Evolutionary conservation across 495 filamentous ascomycete genomes (phyloP).

Genomic region (Xylaria telfairii): DNA sequence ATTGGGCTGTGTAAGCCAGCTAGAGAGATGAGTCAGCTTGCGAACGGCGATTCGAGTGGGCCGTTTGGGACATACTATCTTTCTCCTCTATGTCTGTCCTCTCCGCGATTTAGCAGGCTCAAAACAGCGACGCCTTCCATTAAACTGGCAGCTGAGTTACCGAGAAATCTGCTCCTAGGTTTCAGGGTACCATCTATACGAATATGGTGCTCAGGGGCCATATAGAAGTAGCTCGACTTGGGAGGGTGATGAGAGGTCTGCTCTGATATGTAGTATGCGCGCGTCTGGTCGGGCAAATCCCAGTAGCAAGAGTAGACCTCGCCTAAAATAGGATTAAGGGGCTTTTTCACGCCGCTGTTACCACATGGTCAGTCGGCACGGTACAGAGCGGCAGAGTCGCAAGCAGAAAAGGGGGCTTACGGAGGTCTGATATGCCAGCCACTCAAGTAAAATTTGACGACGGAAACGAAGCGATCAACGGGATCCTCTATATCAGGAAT

Average conservation of each 20-base stretch:
- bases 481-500: slow-evolving; percentile 91
- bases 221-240: slow-evolving; percentile 99
- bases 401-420: slow-evolving; percentile 53
- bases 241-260: slow-evolving; percentile 98
- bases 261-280: slow-evolving; percentile 94
- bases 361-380: slow-evolving; percentile 31
- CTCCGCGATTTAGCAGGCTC: slow-evolving; percentile 77
- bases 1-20: slow-evolving; percentile 86
- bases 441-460: slow-evolving; percentile 96
- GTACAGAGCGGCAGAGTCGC: not conserved
- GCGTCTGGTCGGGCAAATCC: slow-evolving; percentile 86
- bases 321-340: slow-evolving; percentile 94
- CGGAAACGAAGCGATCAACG: slow-evolving; percentile 85
- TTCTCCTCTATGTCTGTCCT: slow-evolving; percentile 71
- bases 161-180: slow-evolving; percentile 94
- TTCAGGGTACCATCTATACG: slow-evolving; percentile 95
- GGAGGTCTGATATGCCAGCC: slow-evolving; percentile 99
- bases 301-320: slow-evolving; percentile 95
- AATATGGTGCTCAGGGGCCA: slow-evolving; percentile 93
- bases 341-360: slow-evolving; percentile 93
- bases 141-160: slow-evolving; percentile 96
- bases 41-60: not conserved
- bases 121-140: slow-evolving; percentile 97
- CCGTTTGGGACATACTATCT: slow-evolving; percentile 73
- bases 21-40: slow-evolving; percentile 24